Base-by-base conservation (phyloP, 2,329 filamentous ascomycete species). In the Metarhizium rileyi region DNA sequence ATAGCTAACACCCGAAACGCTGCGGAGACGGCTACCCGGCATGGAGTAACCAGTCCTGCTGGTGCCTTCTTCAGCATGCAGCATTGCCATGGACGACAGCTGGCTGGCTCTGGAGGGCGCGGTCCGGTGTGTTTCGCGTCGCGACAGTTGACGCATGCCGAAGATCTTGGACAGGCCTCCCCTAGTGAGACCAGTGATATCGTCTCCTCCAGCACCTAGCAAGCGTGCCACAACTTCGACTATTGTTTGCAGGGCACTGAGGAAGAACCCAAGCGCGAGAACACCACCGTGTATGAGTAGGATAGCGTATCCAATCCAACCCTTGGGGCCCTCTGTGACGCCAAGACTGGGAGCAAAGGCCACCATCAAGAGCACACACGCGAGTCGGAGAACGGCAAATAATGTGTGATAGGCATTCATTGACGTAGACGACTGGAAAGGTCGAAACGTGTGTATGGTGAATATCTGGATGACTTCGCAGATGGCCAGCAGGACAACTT, bases 391-490 rank as follows among this genome's bases (percentile, higher is more conserved):
- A 2, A 77, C 70, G 0, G 90, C 81, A 66, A 96, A 95, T 54
- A 90, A 81, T 2, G 86, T 87, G 60, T 97, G 90, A 57, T 96
- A 96, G 9, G 88, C 81, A 63, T 97, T 97, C 93, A 98, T 98
- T 26, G 91, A 96, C 0, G 93, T 97, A 22, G 90, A 83, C 2
- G 84, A 83, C 53, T 91, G 84, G 61, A 94, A 98, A 0, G 93
- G 93, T 16, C 87, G 83, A 70, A 97, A 95, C 7, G 89, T 88
- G 59, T 93, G 84, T 4, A 97, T 71, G 0, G 90, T 91, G 42
- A 97, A 74, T 33, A 96, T 82, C 52, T 90, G 81, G 30, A 96
- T 85, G 54, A 97, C 86, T 69, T 98, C 93, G 66, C 90, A 96
- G 49, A 96, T 91, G 25, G 90, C 90, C 36, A 98, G 77, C 41